A percentile compares a stretch with the other conserved stretches of the same genome.
These are phyloP conservation scores for Pyracantha coccinea DNA, from an alignment of 331 rosid species.

Conservation along the genomic window DNA sequence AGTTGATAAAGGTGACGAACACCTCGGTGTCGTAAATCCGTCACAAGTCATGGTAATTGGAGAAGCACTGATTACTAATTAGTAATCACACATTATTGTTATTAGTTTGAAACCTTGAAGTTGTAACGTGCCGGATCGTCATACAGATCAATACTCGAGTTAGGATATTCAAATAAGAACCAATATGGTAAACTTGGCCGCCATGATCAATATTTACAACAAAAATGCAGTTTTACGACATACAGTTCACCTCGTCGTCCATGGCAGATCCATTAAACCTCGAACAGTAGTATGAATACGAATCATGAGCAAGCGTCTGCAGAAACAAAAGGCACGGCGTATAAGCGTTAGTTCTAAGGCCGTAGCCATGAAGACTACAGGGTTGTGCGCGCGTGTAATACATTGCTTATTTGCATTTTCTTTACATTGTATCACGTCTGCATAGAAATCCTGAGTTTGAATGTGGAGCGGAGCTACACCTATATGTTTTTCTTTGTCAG, in stretches of 20 bases:
- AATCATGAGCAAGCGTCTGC: conserved; percentile 94
- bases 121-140: not conserved
- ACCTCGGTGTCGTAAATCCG: too few relatives aligned
- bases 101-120: not conserved
- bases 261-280: conserved; percentile 19
- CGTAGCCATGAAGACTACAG: not conserved
- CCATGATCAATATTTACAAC: not conserved
- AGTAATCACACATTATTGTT: not conserved
- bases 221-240: not conserved
- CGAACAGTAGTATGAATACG: conserved; percentile 36
- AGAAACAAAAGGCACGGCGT: conserved; percentile 10
- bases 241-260: not conserved
- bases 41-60: too few relatives aligned
- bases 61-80: not conserved
- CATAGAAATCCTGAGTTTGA: too few relatives aligned
- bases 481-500: too few relatives aligned
- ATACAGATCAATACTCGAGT: not conserved
- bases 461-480: too few relatives aligned
- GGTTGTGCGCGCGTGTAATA: not conserved
- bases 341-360: not conserved
- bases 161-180: not conserved
- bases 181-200: not conserved
- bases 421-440: too few relatives aligned
- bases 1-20: too few relatives aligned
- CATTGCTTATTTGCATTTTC: too few relatives aligned